Base-by-base conservation (phyloP, 345 rosid genomes). In the Bruguiera gymnorhiza region DNA sequence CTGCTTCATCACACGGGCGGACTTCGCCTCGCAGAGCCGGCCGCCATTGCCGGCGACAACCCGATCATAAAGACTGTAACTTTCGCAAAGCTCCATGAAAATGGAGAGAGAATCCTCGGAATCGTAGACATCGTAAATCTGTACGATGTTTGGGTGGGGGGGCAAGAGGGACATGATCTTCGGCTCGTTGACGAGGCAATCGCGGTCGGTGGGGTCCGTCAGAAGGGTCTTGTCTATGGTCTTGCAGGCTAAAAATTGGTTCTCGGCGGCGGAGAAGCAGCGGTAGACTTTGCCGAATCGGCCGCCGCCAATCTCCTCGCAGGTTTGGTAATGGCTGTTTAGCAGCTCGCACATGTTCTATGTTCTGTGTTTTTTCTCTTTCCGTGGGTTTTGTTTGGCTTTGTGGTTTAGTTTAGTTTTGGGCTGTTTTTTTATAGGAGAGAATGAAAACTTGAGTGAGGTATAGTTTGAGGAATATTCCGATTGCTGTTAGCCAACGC, bases 271-370 rank as follows among this genome's bases (percentile, higher is more conserved):
- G 16, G 70, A 68, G 37, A 73, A 72, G 53, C 81, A 77, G 36
- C 81, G 73, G 23, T 48, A 65, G 67, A 77, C 34, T 1, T 23
- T 69, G 68, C 81, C 81, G 52, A 77, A 77, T 9, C 81, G 61
- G 34, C 81, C 81, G 6, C 81, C 74, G 63, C 81, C 81, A 58
- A 77, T 27, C 81, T 77, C 81, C 37, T 77, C 74, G 53, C 77
- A 73, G 30, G 65, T 4, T 13, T 77, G 77, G 60, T 77, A 77
- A 27, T 65, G 69, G 77, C 43, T 68, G 61, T 53, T 69, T 20
- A 65, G 6, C 15, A 73, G 37, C 2, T 65, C 67, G 60, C 71
- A 64, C 76, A 72, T 77, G 60, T 23, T 24, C 30, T 58, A 66
- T 21, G 64, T 39, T 43, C 37, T 24, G 52, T 10, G 8, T 21